phyloP scores from a whole-genome alignment of 208 protist genomes.

The Acanthamoeba sp. region DNA sequence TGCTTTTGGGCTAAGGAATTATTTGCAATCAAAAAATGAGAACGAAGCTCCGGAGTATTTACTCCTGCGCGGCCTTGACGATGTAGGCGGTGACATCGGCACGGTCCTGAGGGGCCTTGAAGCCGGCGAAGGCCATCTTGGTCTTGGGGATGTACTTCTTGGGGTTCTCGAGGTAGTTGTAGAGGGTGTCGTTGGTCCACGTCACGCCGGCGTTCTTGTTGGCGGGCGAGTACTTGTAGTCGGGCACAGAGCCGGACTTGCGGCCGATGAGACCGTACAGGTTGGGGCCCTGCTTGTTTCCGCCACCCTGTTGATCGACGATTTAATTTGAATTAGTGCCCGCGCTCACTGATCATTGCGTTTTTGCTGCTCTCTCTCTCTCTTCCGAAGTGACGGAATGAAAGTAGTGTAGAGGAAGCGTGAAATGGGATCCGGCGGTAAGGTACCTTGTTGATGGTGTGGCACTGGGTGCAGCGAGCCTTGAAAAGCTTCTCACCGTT shows the following conservation, averaged over 20 bases:
- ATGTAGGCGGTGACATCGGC: constrained; percentile 96
- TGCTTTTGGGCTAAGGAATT: no score
- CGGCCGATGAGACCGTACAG: constrained; percentile 93
- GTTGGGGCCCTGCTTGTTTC: constrained; percentile 94
- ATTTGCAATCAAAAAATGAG: background rate
- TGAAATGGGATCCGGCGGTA: background rate
- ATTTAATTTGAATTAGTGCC: no score
- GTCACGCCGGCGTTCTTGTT: constrained; percentile 93
- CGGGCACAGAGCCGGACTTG: constrained; percentile 93
- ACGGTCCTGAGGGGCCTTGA: constrained; percentile 95
- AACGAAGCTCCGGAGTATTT: background rate
- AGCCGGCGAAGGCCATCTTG: constrained; percentile 97
- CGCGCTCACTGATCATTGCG: no score
- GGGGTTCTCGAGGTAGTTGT: constrained; percentile 97
- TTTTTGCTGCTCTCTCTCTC: no score
- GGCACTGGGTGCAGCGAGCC: constrained; percentile 95
- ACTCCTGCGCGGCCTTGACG: constrained; percentile 81
- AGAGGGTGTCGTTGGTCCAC: constrained; percentile 95
- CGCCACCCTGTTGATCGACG: constrained; percentile 88
- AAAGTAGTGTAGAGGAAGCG: background rate
- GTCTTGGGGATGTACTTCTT: constrained; percentile 98
- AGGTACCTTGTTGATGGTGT: constrained; percentile 88
- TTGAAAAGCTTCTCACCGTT: constrained; percentile 96
- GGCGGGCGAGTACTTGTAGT: constrained; percentile 96
- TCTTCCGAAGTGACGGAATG: no score